Evolutionary conservation across 805 yeast genomes (phyloP), one percentile per base, ranked within the genome.

Genomic region (Candida quercuum): DNA sequence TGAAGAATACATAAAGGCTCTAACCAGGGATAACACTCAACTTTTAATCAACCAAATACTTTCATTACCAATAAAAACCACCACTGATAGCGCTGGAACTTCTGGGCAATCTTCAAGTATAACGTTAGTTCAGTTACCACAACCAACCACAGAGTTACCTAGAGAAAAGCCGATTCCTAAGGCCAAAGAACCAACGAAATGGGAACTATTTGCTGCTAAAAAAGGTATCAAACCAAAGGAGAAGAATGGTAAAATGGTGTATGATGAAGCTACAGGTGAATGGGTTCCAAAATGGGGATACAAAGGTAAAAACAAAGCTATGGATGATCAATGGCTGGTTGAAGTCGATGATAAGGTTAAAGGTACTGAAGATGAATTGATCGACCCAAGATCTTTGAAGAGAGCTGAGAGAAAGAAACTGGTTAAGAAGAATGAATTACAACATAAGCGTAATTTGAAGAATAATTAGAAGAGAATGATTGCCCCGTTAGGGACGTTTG

Each of bases 281-380:
- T 93, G 99, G 99, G 96, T 83, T 43, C 91, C 95, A 52, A 91
- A 88, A 64, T 93, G 99, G 99, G 99, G 99, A 43, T 91, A 83
- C 69, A 81, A 84, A 48, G 98, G 98, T 56, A 78, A 78, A 64
- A 93, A 93, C 64, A 91, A 93, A 66, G 76, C 78, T 38, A 56
- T 80, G 49, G 98, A 91, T 54, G 66, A 73, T 54, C 97, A 93
- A 63, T 93, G 99, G 99, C 71, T 87, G 56, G 97, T 91, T 40
- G 99, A 93, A 65, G 85, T 91, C 43, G 86, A 86, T 42, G 94
- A 85, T 37, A 73, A 80, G 49, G 80, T 71, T 21, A 72, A 74
- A 55, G 72, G 71, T 30, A 69, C 76, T 27, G 69, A 61, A 24
- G 70, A 74, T 41, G 94, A 84, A 51, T 67, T 86, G 49, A 67